Base-by-base conservation (phyloP, 306 rosid species). In the Biancaea sappan region DNA sequence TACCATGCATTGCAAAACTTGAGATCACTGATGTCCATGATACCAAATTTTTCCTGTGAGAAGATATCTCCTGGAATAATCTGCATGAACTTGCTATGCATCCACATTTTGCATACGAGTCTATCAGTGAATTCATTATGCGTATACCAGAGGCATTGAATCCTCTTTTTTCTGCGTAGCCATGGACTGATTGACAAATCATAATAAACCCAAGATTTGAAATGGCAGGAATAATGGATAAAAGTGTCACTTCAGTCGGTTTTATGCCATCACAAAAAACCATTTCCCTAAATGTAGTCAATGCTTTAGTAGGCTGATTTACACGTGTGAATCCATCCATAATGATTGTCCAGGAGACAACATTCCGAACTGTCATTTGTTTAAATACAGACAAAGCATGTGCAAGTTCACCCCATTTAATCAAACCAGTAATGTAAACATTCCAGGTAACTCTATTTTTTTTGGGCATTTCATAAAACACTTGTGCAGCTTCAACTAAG, bases 51-150 rank as follows among this genome's bases (percentile, higher is more conserved):
- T 71, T 91, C 72, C 84, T 78, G 56, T 82, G 61, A 1, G 51
- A 65, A 25, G 87, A 60, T 66, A 86, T 84, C 81, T 84, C 97
- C 52, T 50, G 47, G 56, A 89, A 88, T 18, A 86, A 74, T 72
- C 68, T 87, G 13, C 74, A 60, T 5, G 91, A 81, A 73, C 90
- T 82, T 54, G 37, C 61, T 74, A 89, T 82, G 78, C 97, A 87
- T 24, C 97, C 97, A 50, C 95, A 91, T 73, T 91, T 91, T 1
- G 97, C 87, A 74, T 89, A 91, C 1, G 84, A 78, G 79, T 91
- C 92, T 31, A 87, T 52, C 6, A 91, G 81, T 24, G 97, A 85
- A 84, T 91, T 91, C 18, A 70, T 51, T 24, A 91, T 56, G 22
- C 97, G 90, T 66, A 84, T 74, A 51, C 87, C 87, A 28, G 78